A percentile compares a stretch with the other conserved stretches of the same genome.
Conservation (phyloP, 2,329 filamentous ascomycete species). For the Capronia epimyces region DNA sequence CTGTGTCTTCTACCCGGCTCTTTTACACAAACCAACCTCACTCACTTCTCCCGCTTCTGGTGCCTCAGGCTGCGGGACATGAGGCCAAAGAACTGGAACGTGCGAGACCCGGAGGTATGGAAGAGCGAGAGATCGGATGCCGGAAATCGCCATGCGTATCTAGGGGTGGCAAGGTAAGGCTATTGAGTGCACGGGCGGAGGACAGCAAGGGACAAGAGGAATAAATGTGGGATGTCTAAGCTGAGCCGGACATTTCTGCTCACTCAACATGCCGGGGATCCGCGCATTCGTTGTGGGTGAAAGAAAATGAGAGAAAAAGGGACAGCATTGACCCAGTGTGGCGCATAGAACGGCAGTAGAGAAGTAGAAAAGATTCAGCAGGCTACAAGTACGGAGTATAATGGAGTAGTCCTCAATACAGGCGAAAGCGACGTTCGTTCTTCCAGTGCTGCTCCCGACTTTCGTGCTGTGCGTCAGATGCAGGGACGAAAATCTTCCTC, state of each 20-base stretch:
- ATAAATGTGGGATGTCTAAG: background rate
- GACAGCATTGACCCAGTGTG: background rate
- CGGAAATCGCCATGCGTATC: constrained; percentile 1
- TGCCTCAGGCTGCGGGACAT: background rate
- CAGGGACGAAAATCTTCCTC: background rate
- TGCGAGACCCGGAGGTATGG: constrained; percentile 5
- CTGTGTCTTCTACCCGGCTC: too few relatives aligned
- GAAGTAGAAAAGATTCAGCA: too few relatives aligned
- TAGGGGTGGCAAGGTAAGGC: constrained; percentile 3
- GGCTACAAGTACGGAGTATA: too few relatives aligned
- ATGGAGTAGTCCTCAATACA: background rate
- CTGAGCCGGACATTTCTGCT: background rate
- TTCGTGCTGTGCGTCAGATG: background rate
- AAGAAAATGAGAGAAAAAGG: background rate
- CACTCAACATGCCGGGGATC: background rate
- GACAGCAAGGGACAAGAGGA: background rate
- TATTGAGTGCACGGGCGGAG: constrained; percentile 6
- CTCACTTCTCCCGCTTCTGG: background rate
- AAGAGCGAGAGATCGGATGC: constrained; percentile 1
- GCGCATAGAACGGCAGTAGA: too few relatives aligned
- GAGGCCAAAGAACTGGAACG: background rate
- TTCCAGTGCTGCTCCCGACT: background rate
- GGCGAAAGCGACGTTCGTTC: too few relatives aligned
- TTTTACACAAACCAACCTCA: too few relatives aligned
- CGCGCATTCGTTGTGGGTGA: background rate